Evolutionary conservation across 2,329 filamentous ascomycete species (phyloP).

Genomic region (Fusarium anthophilum): DNA sequence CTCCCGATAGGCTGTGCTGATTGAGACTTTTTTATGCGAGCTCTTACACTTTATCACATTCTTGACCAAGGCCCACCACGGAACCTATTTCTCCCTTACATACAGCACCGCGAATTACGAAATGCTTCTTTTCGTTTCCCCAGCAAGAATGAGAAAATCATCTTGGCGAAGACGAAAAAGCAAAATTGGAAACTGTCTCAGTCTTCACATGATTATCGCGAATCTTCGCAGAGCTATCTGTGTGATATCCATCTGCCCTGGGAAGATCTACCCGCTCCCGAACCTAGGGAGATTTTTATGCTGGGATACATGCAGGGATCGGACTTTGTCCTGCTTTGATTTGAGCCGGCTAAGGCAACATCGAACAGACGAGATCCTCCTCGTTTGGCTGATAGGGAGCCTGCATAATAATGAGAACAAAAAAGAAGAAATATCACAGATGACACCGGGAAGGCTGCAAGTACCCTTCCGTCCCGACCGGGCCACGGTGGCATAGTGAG

Average conservation of each 20-base stretch:
- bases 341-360: background rate
- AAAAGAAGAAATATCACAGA: background rate
- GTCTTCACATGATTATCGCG: slow-evolving; percentile 6
- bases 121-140: slow-evolving; percentile 15
- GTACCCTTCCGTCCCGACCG: slow-evolving; percentile 9
- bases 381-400: background rate
- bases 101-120: background rate
- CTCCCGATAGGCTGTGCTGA: background rate
- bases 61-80: background rate
- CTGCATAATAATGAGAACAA: slow-evolving; percentile 5
- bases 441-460: background rate
- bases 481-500: slow-evolving; percentile 5
- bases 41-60: slow-evolving; percentile 11
- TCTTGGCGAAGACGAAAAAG: background rate
- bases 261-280: slow-evolving; percentile 33
- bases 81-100: slow-evolving; percentile 13
- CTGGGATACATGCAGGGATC: slow-evolving; percentile 18
- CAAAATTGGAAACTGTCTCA: slow-evolving; percentile 15
- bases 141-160: background rate
- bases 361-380: background rate
- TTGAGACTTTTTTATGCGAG: slow-evolving; percentile 20
- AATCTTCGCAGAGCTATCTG: slow-evolving; percentile 4
- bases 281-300: slow-evolving; percentile 8
- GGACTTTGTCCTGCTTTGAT: slow-evolving; percentile 1
- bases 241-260: slow-evolving; percentile 10